These are phyloP conservation scores for Remersonia thermophila DNA, from an alignment of 2,329 filamentous ascomycete species.

Conservation along the genomic window DNA sequence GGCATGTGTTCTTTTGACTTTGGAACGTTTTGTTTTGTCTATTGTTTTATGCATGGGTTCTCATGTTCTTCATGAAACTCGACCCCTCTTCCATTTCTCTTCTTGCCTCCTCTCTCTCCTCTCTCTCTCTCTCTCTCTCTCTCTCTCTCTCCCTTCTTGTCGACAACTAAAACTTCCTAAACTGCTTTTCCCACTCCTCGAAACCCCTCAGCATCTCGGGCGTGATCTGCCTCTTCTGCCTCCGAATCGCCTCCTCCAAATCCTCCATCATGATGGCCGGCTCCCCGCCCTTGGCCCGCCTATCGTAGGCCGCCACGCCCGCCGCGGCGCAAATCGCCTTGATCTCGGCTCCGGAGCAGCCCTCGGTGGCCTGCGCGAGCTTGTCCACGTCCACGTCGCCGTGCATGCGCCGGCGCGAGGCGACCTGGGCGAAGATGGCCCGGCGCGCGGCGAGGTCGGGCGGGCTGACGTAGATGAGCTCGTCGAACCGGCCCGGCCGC, in stretches of 20 bases:
- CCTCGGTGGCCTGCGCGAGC: slow-evolving; percentile 55
- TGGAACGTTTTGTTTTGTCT: too few species aligned
- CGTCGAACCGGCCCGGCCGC: slow-evolving; percentile 74
- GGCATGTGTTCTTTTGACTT: too few species aligned
- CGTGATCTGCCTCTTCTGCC: slow-evolving; percentile 47
- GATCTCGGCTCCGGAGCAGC: slow-evolving; percentile 79
- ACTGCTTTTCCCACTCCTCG: slow-evolving; percentile 39
- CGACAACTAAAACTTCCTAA: slow-evolving; percentile 20
- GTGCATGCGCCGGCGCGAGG: slow-evolving; percentile 45
- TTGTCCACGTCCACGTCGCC: slow-evolving; percentile 52
- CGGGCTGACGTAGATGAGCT: slow-evolving; percentile 73
- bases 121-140: too few species aligned
- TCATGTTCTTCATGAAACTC: too few species aligned
- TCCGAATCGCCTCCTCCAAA: slow-evolving; percentile 30
- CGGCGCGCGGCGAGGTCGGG: slow-evolving; percentile 60
- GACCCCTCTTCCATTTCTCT: too few species aligned
- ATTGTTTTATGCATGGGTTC: too few species aligned
- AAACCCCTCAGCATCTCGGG: slow-evolving; percentile 45
- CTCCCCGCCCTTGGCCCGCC: slow-evolving; percentile 5
- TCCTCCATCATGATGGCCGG: slow-evolving; percentile 22
- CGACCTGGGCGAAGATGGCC: slow-evolving; percentile 63
- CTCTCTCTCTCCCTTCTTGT: too few species aligned
- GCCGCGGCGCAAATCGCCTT: slow-evolving; percentile 37
- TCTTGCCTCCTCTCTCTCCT: too few species aligned
- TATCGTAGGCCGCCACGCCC: slow-evolving; percentile 30